phyloP scores from a whole-genome alignment of 257 asterid genomes.

The Cinchona pubescens region DNA sequence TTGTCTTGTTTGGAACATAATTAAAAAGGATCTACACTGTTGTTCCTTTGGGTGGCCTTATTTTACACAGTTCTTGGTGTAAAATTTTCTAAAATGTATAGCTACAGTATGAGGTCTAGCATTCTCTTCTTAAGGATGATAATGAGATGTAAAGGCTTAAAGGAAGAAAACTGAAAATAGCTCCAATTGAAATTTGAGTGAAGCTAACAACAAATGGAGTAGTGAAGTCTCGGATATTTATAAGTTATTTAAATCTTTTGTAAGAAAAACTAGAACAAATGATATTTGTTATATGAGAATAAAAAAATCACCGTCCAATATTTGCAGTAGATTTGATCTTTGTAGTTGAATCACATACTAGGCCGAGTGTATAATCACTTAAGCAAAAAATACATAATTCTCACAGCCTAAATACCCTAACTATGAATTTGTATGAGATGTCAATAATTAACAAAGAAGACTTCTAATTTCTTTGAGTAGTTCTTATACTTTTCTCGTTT shows the following conservation, averaged over 20 bases:
- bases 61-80: not conserved
- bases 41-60: not conserved
- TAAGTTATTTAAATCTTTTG: not conserved
- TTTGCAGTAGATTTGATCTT: too few species aligned
- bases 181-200: not conserved
- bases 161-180: not conserved
- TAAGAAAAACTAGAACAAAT: too few species aligned
- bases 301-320: too few species aligned
- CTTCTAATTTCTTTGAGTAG: too few species aligned
- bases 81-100: not conserved
- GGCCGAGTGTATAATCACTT: too few species aligned
- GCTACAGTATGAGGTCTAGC: not conserved
- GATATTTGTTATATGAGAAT: too few species aligned
- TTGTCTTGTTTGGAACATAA: not conserved
- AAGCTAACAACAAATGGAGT: not conserved
- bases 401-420: too few species aligned
- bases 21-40: not conserved
- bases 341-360: too few species aligned
- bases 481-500: too few species aligned
- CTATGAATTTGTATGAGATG: too few species aligned
- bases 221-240: not conserved
- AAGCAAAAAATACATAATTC: too few species aligned
- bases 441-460: too few species aligned
- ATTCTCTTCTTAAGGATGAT: slow-evolving; percentile 1
- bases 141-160: not conserved